Conservation (phyloP, 192 early-diverging fungal species). For the Chytriomyces confervae region DNA sequence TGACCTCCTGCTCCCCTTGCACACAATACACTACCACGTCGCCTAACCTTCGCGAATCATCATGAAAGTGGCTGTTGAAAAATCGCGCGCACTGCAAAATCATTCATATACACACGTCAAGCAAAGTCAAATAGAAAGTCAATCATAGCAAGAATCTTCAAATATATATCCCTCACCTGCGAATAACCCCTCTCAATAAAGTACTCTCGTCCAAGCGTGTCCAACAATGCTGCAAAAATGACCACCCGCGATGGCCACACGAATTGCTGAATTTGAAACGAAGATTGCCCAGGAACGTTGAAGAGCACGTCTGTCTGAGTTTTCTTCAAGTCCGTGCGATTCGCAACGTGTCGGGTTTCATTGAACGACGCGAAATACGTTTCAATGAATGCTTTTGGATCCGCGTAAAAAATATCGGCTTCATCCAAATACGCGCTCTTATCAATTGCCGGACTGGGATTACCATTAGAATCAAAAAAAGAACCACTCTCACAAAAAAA, state of each 20-base stretch:
- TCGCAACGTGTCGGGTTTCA: neutral
- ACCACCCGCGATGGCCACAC: slow-evolving; percentile 78
- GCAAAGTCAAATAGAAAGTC: neutral
- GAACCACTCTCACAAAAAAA: neutral
- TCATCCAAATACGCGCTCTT: slow-evolving; percentile 66
- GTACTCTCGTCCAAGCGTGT: slow-evolving; percentile 5
- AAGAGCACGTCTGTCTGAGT: slow-evolving; percentile 2
- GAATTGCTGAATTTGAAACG: slow-evolving; percentile 41
- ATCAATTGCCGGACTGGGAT: slow-evolving; percentile 3
- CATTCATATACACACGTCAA: neutral
- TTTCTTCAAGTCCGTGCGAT: neutral
- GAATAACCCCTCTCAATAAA: slow-evolving; percentile 14
- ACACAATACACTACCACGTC: slow-evolving; percentile 81
- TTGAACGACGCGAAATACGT: slow-evolving; percentile 36
- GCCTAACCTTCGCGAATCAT: slow-evolving; percentile 77
- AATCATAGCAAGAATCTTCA: neutral
- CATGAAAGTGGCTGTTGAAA: slow-evolving; percentile 91
- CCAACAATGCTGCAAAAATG: slow-evolving; percentile 71
- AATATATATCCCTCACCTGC: neutral
- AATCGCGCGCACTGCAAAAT: slow-evolving; percentile 72
- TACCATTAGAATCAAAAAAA: neutral
- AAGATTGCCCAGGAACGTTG: slow-evolving; percentile 34
- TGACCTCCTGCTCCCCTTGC: neutral
- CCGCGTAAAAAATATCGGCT: slow-evolving; percentile 78
- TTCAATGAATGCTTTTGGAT: slow-evolving; percentile 67